Percentiles rank a stretch among this genome's conserved stretches.
These are phyloP conservation scores for Fusarium secorum DNA, from an alignment of 2,329 filamentous ascomycete species.

Conservation along the genomic window DNA sequence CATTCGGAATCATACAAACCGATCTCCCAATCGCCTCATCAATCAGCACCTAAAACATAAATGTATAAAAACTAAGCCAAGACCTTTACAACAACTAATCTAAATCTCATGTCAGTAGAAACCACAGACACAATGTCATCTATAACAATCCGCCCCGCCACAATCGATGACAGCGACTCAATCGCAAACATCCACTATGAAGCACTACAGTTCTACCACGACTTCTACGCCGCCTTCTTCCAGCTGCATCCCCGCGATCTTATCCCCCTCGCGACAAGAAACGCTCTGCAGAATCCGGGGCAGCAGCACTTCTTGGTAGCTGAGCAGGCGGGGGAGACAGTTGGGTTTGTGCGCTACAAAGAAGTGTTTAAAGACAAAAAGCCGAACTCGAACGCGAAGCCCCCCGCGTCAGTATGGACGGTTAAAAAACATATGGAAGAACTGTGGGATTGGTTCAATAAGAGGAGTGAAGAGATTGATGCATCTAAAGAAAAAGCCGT, in stretches of 20 bases:
- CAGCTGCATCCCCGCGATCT: slow-evolving; percentile 27
- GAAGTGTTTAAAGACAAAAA: not conserved
- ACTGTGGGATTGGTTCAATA: slow-evolving; percentile 30
- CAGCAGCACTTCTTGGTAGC: slow-evolving; percentile 23
- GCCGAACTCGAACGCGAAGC: slow-evolving; percentile 16
- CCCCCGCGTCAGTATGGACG: not conserved
- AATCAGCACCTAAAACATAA: not conserved
- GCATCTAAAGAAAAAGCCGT: slow-evolving; percentile 21
- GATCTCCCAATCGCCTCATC: not conserved
- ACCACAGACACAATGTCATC: slow-evolving; percentile 7
- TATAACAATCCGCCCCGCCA: slow-evolving; percentile 30
- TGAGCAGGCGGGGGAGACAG: slow-evolving; percentile 17
- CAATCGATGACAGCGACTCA: slow-evolving; percentile 20
- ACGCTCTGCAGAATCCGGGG: slow-evolving; percentile 23
- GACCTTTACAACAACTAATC: not conserved
- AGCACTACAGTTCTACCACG: slow-evolving; percentile 29
- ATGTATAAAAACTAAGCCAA: slow-evolving; percentile 9
- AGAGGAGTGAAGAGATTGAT: slow-evolving; percentile 30
- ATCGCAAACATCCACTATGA: slow-evolving; percentile 31
- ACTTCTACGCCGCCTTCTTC: slow-evolving; percentile 37
- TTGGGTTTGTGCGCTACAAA: slow-evolving; percentile 34
- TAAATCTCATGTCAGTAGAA: not conserved
- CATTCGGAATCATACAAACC: slow-evolving; percentile 17
- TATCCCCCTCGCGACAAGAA: slow-evolving; percentile 18
- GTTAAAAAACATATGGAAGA: slow-evolving; percentile 33